Conservation (phyloP, 495 filamentous ascomycete species). For the Xylaria telfairii region DNA sequence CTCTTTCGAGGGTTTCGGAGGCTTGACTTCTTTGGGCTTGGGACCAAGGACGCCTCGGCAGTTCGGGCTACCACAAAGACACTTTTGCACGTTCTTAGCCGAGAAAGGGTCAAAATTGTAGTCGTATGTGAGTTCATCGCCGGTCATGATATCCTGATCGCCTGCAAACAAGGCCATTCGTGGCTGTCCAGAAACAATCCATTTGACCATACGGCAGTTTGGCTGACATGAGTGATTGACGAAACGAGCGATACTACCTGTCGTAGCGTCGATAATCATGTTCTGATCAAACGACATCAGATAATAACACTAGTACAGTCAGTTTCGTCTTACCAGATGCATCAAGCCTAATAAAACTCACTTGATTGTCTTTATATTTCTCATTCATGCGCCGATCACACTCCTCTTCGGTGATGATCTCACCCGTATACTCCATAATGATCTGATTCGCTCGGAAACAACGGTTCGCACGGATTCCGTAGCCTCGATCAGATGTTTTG, state of each 20-base stretch:
- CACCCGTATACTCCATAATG: conserved; percentile 96
- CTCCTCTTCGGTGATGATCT: conserved; percentile 94
- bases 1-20: conserved; percentile 44
- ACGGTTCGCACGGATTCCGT: conserved; percentile 88
- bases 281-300: conserved; percentile 98
- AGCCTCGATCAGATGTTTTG: conserved; percentile 87
- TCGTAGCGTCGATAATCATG: conserved; percentile 98
- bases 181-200: conserved; percentile 93
- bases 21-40: conserved; percentile 65
- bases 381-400: conserved; percentile 92
- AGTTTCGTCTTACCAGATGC: conserved; percentile 28
- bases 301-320: conserved; percentile 79
- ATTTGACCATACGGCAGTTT: conserved; percentile 98
- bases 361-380: conserved; percentile 89
- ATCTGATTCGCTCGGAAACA: conserved; percentile 89
- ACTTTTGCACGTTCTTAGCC: conserved; percentile 81
- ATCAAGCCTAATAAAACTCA: conserved; percentile 47
- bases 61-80: conserved; percentile 76
- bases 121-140: conserved; percentile 98
- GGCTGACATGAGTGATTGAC: conserved; percentile 97
- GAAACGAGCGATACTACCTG: conserved; percentile 94
- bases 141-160: conserved; percentile 85
- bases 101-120: conserved; percentile 97
- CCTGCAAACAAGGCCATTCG: conserved; percentile 98
- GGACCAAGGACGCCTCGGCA: conserved; percentile 82